Evolutionary conservation across 768 basidiomycete species (phyloP), one percentile per base, ranked within the genome.

Genomic region (Amanita inopinata): DNA sequence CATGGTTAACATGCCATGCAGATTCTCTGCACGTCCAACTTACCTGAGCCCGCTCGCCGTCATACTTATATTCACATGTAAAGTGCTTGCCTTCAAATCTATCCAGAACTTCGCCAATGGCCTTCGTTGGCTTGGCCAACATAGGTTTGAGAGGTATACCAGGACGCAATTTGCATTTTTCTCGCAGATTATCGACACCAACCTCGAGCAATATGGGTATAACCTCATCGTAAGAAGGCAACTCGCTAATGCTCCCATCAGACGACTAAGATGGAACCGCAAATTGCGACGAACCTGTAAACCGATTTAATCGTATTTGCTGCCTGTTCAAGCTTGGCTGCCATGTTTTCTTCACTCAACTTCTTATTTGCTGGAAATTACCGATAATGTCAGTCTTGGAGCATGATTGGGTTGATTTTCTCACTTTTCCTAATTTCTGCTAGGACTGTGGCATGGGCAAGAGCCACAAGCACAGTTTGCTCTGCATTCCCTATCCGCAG

Each of bases 41-140:
- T 33, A 82, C 85, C 66, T 97, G 93, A 11, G 96, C 96, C 35
- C 96, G 81, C 59, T 99, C 96, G 5, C 96, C 96, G 50, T 99
- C 96, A 52, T 99, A 99, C 61, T 99, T 99, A 64, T 99, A 99
- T 66, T 99, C 96, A 63, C 93, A 98, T 6, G 96, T 97, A 58
- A 99, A 98, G 41, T 73, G 76, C 61, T 92, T 93, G 55, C 80
- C 81, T 61, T 99, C 96, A 55, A 98, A 99, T 45, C 92, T 71
- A 63, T 99, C 94, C 15, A 99, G 73, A 14, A 99, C 94, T 62
- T 98, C 94, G 10, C 89, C 83, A 51, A 99, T 98, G 2, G 96
- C 96, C 62, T 99, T 99, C 0, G 94, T 98, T 6, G 96, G 96
- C 61, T 98, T 99, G 11, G 96, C 96, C 39, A 99, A 70, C 96